These are phyloP conservation scores for Diaporthe vaccinii DNA, from an alignment of 2,329 filamentous ascomycete genomes.

Conservation along the genomic window DNA sequence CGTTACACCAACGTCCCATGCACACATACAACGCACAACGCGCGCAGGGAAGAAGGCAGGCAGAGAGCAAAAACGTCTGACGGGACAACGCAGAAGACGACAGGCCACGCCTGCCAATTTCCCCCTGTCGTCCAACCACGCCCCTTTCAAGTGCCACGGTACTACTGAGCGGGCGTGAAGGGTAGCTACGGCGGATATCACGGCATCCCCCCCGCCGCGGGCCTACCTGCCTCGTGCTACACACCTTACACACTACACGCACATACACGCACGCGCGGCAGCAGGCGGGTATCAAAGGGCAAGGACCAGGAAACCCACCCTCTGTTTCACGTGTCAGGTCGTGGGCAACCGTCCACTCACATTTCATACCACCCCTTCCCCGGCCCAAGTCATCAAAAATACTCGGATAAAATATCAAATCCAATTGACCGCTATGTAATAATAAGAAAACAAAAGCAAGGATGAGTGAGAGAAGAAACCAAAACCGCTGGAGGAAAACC, in stretches of 20 bases:
- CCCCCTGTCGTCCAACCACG: neutral
- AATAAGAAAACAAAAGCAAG: no score
- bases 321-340: neutral
- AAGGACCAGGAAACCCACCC: no score
- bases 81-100: no score
- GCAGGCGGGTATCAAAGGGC: neutral
- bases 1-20: neutral
- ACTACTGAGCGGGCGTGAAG: neutral
- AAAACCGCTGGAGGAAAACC: no score
- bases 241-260: neutral
- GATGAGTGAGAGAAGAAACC: no score
- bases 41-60: neutral
- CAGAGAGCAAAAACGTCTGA: neutral
- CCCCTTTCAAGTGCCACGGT: neutral
- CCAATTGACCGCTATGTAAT: no score
- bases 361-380: no score
- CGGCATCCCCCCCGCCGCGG: neutral
- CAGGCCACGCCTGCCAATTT: no score
- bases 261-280: conserved; percentile 13
- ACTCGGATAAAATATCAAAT: neutral
- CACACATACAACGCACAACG: neutral
- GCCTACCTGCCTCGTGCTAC: neutral
- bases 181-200: neutral
- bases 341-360: no score
- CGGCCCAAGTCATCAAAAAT: neutral